A percentile compares a stretch with the other conserved stretches of the same genome.
phyloP scores from a whole-genome alignment of 2,329 filamentous ascomycete genomes.

The Diaporthe humulicola region DNA sequence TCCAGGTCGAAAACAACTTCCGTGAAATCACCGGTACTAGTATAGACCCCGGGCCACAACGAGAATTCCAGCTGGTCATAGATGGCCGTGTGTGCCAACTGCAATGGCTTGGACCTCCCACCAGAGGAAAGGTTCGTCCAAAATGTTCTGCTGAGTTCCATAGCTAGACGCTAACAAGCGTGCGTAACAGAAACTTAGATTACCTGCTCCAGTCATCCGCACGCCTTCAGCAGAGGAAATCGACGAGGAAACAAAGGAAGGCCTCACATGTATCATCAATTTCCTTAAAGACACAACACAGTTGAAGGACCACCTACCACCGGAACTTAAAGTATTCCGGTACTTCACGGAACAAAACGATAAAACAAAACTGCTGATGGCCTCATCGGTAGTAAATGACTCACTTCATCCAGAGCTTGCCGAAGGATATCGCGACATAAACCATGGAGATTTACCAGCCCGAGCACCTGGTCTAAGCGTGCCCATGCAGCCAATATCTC shows the following conservation, averaged over 20 bases:
- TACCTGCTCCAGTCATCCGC: neutral
- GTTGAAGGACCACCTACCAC: neutral
- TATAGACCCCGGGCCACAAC: neutral
- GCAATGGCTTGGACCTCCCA: neutral
- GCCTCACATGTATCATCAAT: neutral
- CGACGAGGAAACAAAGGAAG: neutral
- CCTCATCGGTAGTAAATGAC: neutral
- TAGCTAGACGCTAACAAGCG: neutral
- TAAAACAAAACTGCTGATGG: neutral
- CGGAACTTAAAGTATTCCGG: neutral
- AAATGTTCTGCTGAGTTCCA: neutral
- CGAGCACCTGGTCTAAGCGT: neutral
- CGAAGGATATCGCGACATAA: neutral
- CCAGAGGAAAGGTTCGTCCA: neutral
- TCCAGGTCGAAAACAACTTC: neutral
- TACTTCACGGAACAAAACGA: neutral
- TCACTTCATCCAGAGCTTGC: neutral
- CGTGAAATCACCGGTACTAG: no score
- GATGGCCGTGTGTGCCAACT: neutral
- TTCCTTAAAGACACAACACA: neutral
- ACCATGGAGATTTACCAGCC: neutral
- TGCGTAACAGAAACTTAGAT: neutral
- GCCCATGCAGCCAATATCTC: neutral
- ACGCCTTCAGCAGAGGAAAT: neutral
- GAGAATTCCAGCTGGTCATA: neutral